Evolutionary conservation across 2,329 filamentous ascomycete species (phyloP), one percentile per base, ranked within the genome.

Genomic region (Berkeleyomyces basicola): DNA sequence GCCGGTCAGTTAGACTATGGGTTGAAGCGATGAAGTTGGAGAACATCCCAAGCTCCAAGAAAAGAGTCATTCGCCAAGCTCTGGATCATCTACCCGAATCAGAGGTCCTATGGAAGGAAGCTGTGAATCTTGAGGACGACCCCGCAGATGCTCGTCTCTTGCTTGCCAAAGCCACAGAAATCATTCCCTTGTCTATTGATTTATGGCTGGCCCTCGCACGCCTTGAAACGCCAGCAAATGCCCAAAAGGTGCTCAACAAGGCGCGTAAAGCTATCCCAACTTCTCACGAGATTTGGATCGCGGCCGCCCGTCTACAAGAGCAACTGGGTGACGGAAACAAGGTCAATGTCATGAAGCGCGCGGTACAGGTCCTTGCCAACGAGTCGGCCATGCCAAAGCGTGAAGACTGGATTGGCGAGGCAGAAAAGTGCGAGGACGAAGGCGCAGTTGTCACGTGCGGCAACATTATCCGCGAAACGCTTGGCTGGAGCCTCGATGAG

Each of bases 341-440:
- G 74, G 82, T 91, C 69, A 95, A 90, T 68, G 88, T 97, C 63
- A 96, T 99, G 88, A 92, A 93, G 72, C 87, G 90, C 76, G 93
- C 89, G 53, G 84, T 96, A 40, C 89, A 95, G 70, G 85, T 90
- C 23, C 79, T 99, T 40, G 90, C 86, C 44, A 90, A 90, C 69
- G 90, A 95, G 70, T 91, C 88, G 37, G 92, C 93, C 9, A 99
- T 99, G 95, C 82, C 93, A 46, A 95, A 95, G 73, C 86, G 95
- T 47, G 93, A 99, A 71, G 91, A 96, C 68, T 99, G 93, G 93
- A 95, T 99, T 61, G 80, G 82, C 4, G 90, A 97, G 72, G 95
- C 93, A 0, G 93, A 99, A 72, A 88, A 88, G 66, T 97, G 92
- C 70, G 93, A 99, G 73, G 86, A 89, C 63, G 93, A 97, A 71